Conservation (phyloP, 208 protist genomes). For the Acanthamoeba castellanii region DNA sequence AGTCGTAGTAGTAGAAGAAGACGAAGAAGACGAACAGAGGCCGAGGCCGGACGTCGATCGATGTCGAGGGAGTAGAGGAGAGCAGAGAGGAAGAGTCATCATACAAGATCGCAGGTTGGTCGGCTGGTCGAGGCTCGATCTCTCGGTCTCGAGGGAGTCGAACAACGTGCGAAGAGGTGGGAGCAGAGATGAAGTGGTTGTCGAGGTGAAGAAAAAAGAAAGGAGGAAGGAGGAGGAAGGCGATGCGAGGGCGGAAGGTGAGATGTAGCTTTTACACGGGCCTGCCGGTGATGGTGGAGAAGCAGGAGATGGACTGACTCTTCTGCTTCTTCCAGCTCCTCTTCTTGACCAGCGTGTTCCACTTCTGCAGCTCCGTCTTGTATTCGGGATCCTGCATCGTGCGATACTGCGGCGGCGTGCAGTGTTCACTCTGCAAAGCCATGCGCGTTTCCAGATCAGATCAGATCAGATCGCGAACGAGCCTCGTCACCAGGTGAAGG, state of each 20-base stretch:
- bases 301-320: conserved; percentile 6
- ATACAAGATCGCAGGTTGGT: background rate
- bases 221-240: background rate
- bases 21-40: background rate
- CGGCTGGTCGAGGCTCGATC: background rate
- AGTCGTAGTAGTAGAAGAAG: too few species aligned
- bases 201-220: too few species aligned
- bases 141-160: too few species aligned
- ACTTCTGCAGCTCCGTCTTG: conserved; percentile 9
- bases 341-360: background rate
- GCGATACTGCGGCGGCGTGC: background rate
- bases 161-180: too few species aligned
- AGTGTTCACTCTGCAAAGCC: background rate
- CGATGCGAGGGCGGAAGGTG: background rate
- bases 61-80: background rate
- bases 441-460: too few species aligned
- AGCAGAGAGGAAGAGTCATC: conserved; percentile 9
- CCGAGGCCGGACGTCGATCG: background rate
- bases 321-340: conserved; percentile 33
- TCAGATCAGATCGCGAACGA: too few species aligned
- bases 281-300: conserved; percentile 5
- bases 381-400: background rate
- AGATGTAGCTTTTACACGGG: background rate
- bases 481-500: too few species aligned
- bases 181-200: background rate